phyloP scores from a whole-genome alignment of 2,329 filamentous ascomycete species.

The Monosporascus sp. region DNA sequence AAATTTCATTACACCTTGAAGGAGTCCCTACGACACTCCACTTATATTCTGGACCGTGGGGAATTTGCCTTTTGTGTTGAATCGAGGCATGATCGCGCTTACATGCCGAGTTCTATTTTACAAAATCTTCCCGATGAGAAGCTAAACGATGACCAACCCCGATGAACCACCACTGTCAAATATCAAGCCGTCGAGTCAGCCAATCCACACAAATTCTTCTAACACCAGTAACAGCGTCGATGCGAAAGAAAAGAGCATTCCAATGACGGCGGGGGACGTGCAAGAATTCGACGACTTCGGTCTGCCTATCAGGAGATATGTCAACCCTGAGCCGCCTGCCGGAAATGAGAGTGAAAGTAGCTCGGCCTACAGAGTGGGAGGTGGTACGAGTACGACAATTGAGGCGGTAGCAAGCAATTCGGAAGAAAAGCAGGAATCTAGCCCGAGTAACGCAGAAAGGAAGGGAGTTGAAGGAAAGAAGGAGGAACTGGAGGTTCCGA shows the following conservation, averaged over 20 bases:
- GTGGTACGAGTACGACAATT: not conserved
- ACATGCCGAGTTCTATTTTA: too few relatives aligned
- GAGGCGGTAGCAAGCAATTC: slow-evolving; percentile 5
- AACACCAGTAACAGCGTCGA: slow-evolving; percentile 1
- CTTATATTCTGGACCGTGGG: too few relatives aligned
- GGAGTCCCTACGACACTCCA: too few relatives aligned
- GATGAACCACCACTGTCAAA: slow-evolving; percentile 10
- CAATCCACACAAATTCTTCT: slow-evolving; percentile 10
- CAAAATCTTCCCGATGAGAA: not conserved
- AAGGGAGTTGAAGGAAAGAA: slow-evolving; percentile 2
- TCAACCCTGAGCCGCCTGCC: slow-evolving; percentile 23
- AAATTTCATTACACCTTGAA: too few relatives aligned
- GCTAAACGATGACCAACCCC: not conserved
- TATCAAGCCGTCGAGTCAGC: slow-evolving; percentile 15
- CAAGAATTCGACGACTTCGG: slow-evolving; percentile 66
- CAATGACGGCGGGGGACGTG: slow-evolving; percentile 26
- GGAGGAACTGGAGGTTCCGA: slow-evolving; percentile 11
- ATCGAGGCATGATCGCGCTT: too few relatives aligned
- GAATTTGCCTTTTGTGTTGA: too few relatives aligned
- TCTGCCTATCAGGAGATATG: slow-evolving; percentile 53
- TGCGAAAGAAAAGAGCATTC: slow-evolving; percentile 18
- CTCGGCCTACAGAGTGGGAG: slow-evolving; percentile 4
- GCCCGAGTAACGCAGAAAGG: not conserved
- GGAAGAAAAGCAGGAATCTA: slow-evolving; percentile 3
- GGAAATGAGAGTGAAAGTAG: slow-evolving; percentile 4